Evolutionary conservation across 192 early-diverging fungal genomes (phyloP).

Genomic region (Podila clonocystis): DNA sequence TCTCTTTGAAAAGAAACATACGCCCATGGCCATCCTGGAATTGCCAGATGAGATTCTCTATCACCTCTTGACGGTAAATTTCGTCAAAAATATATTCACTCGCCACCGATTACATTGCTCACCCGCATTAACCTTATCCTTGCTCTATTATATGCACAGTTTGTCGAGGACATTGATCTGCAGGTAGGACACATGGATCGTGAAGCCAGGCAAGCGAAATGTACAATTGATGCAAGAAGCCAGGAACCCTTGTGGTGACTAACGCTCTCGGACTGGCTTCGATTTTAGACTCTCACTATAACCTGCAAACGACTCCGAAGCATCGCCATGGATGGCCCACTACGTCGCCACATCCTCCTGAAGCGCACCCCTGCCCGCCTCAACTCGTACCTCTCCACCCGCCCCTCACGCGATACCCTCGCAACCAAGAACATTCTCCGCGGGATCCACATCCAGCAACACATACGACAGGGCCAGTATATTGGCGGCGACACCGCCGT

Average conservation of each 20-base stretch:
- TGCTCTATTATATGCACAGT: slow-evolving; percentile 1
- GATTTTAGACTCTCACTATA: slow-evolving; percentile 19
- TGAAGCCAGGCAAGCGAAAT: too few relatives aligned
- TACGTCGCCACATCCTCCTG: slow-evolving; percentile 41
- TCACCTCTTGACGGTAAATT: slow-evolving; percentile 34
- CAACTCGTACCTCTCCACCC: slow-evolving; percentile 16
- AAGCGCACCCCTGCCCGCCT: slow-evolving; percentile 38
- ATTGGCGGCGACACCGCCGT: slow-evolving; percentile 23
- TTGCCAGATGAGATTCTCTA: slow-evolving; percentile 35
- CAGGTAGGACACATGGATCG: too few relatives aligned
- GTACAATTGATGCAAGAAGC: too few relatives aligned
- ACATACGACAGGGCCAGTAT: slow-evolving; percentile 33
- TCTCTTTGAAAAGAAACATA: not conserved
- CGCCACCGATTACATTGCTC: not conserved
- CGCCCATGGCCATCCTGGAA: slow-evolving; percentile 11
- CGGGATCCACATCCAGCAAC: slow-evolving; percentile 31
- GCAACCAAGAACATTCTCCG: slow-evolving; percentile 32
- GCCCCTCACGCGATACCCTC: slow-evolving; percentile 27
- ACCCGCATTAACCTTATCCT: not conserved
- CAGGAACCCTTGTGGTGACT: too few relatives aligned
- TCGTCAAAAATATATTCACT: not conserved
- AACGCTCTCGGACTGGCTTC: too few relatives aligned
- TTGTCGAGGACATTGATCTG: slow-evolving; percentile 32
- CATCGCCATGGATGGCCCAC: slow-evolving; percentile 26
- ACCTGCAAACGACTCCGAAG: slow-evolving; percentile 23